phyloP scores from a whole-genome alignment of 2,329 filamentous ascomycete species.

The Cladophialophora psammophila region DNA sequence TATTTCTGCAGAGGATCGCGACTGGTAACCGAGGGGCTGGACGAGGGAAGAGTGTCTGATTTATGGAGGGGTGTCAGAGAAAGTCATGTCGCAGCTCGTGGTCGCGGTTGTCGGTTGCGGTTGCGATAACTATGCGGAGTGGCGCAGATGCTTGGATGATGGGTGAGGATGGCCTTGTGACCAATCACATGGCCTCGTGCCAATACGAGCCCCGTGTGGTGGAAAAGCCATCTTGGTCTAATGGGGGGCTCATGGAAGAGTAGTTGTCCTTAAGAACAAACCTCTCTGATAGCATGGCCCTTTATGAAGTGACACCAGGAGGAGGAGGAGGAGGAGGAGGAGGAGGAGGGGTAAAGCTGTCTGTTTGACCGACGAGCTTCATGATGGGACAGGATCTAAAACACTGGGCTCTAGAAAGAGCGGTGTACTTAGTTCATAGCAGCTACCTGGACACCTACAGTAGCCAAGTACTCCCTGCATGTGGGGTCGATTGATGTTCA shows the following conservation, averaged over 20 bases:
- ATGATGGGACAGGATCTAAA: not conserved
- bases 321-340: not conserved
- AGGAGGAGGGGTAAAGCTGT: not conserved
- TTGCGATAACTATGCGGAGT: constrained; percentile 33
- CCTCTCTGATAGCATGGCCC: not conserved
- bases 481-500: not conserved
- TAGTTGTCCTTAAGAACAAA: not conserved
- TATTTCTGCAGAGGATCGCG: not conserved
- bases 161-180: constrained; percentile 22
- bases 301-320: not conserved
- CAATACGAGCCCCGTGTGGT: constrained; percentile 23
- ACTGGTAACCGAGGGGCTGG: not conserved
- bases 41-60: not conserved
- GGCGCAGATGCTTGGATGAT: constrained; percentile 13
- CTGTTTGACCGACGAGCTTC: constrained; percentile 1
- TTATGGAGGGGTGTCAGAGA: constrained; percentile 21
- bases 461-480: not conserved
- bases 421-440: constrained; percentile 18
- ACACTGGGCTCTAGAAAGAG: constrained; percentile 17
- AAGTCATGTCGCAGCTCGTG: constrained; percentile 19
- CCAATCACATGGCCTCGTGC: constrained; percentile 37
- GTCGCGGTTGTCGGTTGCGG: constrained; percentile 8
- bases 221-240: constrained; percentile 22
- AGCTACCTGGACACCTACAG: not conserved
- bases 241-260: constrained; percentile 9